A percentile compares a stretch with the other conserved stretches of the same genome.
Evolutionary conservation across 257 asterid genomes (phyloP).

Genomic region (Solanum chiquidenum): DNA sequence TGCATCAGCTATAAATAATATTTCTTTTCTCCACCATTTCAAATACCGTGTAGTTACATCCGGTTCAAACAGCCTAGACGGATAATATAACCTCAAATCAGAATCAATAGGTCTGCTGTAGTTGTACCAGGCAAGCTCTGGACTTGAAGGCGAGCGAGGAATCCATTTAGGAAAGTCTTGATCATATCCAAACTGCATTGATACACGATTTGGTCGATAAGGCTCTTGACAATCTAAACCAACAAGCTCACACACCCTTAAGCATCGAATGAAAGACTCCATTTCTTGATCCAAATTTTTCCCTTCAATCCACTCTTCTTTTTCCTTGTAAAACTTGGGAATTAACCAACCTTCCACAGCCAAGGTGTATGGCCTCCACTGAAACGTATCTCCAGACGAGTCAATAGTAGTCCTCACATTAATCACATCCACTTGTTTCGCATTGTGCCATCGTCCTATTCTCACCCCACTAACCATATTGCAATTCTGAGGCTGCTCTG

Average conservation of each 20-base stretch:
- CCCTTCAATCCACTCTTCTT: constrained; percentile 4
- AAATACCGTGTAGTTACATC: constrained; percentile 13
- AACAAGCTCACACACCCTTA: constrained; percentile 15
- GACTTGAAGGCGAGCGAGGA: background rate
- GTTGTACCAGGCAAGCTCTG: constrained; percentile 2
- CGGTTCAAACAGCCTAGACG: constrained; percentile 14
- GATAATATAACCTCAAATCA: constrained; percentile 3
- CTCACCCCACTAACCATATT: constrained; percentile 4
- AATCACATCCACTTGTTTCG: background rate
- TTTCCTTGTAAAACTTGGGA: constrained; percentile 16
- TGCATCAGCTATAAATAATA: constrained; percentile 1
- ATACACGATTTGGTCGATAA: constrained; percentile 27
- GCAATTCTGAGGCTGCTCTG: constrained; percentile 4
- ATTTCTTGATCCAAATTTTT: background rate
- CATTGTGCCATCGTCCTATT: constrained; percentile 20
- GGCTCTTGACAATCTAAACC: constrained; percentile 26
- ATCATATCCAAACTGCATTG: constrained; percentile 30
- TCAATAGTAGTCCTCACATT: constrained; percentile 21
- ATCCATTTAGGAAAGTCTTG: constrained; percentile 24
- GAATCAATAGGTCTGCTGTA: background rate
- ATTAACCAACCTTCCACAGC: constrained; percentile 13
- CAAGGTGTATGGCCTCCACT: constrained; percentile 26
- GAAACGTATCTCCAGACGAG: constrained; percentile 13
- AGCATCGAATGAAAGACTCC: constrained; percentile 15
- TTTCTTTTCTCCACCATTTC: constrained; percentile 27